phyloP scores from a whole-genome alignment of 139 green algal genomes.

The Picochlorum sp. region DNA sequence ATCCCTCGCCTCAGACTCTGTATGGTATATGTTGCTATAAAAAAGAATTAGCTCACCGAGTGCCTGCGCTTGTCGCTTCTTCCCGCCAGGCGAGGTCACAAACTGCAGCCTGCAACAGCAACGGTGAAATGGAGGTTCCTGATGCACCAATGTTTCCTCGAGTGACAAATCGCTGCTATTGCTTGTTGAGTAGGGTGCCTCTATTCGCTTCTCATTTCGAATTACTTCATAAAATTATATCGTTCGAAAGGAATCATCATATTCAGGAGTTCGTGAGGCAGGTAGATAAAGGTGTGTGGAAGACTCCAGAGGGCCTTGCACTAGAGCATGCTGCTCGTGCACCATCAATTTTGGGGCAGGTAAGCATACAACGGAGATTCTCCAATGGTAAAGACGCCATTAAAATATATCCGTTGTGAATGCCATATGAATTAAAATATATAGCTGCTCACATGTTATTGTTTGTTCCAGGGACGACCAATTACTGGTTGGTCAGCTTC shows the following conservation, averaged over 20 bases:
- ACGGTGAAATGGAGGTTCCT: too few species aligned
- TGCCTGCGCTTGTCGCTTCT: conserved; percentile 55
- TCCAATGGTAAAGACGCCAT: too few species aligned
- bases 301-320: neutral
- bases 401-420: too few species aligned
- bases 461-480: too few species aligned
- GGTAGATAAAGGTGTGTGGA: conserved; percentile 7
- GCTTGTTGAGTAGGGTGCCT: conserved; percentile 69
- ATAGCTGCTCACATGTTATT: too few species aligned
- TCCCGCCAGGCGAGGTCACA: conserved; percentile 16
- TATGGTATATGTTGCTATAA: conserved; percentile 77
- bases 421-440: too few species aligned
- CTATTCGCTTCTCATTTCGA: conserved; percentile 87
- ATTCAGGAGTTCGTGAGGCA: conserved; percentile 45
- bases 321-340: neutral
- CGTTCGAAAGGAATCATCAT: conserved; percentile 67
- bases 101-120: conserved; percentile 15
- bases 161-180: conserved; percentile 76
- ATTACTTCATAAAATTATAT: conserved; percentile 69
- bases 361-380: too few species aligned
- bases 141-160: conserved; percentile 50
- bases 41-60: conserved; percentile 62
- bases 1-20: conserved; percentile 38
- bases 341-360: too few species aligned
- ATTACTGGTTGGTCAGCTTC: too few species aligned